phyloP scores from a whole-genome alignment of 768 basidiomycete species.

The Mrakia frigida region DNA sequence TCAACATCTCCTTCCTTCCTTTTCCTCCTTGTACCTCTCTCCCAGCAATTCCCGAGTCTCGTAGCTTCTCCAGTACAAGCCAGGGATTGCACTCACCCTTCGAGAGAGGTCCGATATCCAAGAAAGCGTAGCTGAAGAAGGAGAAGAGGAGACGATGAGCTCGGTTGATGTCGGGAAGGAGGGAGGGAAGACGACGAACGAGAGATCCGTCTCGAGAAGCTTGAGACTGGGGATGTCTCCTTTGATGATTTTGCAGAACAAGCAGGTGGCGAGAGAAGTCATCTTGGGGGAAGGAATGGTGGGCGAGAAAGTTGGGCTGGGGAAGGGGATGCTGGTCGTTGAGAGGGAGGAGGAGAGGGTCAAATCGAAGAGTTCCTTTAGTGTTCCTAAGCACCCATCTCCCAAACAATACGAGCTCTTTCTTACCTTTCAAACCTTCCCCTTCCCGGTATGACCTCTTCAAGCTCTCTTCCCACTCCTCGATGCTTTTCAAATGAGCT shows the following conservation, averaged over 20 bases:
- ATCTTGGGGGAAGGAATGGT: background rate
- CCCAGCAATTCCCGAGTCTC: too few species aligned
- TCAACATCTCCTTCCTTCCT: too few species aligned
- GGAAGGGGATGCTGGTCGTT: background rate
- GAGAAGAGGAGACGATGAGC: constrained; percentile 6
- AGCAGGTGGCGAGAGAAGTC: constrained; percentile 48
- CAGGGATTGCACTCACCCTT: constrained; percentile 53
- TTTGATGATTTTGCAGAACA: constrained; percentile 96
- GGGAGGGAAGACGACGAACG: constrained; percentile 51
- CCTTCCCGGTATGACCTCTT: background rate
- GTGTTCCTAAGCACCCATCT: too few species aligned
- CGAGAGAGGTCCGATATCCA: constrained; percentile 87
- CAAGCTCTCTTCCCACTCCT: background rate
- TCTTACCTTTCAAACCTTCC: background rate
- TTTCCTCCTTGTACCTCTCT: background rate
- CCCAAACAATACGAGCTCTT: background rate
- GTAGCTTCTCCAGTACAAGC: background rate
- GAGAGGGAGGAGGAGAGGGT: background rate
- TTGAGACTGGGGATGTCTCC: constrained; percentile 82
- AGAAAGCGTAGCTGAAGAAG: constrained; percentile 65
- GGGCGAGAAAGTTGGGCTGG: background rate
- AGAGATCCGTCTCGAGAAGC: constrained; percentile 66
- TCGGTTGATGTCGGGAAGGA: constrained; percentile 45
- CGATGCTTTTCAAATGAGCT: background rate
- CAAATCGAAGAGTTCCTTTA: too few species aligned